A percentile compares a stretch with the other conserved stretches of the same genome.
Conservation (phyloP, 2,329 filamentous ascomycete genomes). For the Teratosphaeria viscida region DNA sequence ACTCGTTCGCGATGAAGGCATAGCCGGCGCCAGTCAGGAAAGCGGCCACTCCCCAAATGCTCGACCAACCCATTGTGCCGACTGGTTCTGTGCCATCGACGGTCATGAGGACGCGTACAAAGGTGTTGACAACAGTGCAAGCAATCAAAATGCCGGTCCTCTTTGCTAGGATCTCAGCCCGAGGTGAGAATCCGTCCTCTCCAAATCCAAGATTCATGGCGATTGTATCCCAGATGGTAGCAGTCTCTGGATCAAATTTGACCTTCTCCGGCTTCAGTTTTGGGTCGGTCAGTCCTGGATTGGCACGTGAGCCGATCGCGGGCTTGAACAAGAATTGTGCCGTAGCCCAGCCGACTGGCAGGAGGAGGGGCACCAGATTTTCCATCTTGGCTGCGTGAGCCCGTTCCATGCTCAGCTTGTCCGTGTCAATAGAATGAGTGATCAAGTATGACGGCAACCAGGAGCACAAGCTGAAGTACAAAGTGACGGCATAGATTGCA, state of each 20-base stretch:
- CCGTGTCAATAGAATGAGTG: conserved; percentile 50
- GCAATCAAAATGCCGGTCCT: conserved; percentile 42
- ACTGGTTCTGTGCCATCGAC: conserved; percentile 58
- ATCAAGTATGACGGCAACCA: conserved; percentile 65
- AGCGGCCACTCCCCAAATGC: conserved; percentile 61
- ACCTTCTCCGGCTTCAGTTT: conserved; percentile 30
- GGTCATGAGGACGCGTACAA: conserved; percentile 55
- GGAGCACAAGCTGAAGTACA: conserved; percentile 61
- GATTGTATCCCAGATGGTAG: conserved; percentile 59
- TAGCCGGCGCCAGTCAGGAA: conserved; percentile 48
- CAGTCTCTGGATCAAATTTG: conserved; percentile 54
- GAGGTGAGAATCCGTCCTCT: conserved; percentile 54
- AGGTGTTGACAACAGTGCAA: conserved; percentile 43
- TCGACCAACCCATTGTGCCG: conserved; percentile 64
- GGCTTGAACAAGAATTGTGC: conserved; percentile 70
- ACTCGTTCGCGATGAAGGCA: conserved; percentile 39
- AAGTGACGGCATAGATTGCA: conserved; percentile 61
- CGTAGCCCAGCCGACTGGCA: conserved; percentile 62
- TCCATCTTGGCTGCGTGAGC: conserved; percentile 52
- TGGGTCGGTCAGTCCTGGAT: conserved; percentile 16
- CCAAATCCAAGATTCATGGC: conserved; percentile 52
- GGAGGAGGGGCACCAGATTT: conserved; percentile 25
- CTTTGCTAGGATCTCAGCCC: conserved; percentile 51
- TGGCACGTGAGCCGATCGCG: conserved; percentile 38
- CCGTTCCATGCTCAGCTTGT: conserved; percentile 57